Evolutionary conservation across 2,329 filamentous ascomycete species (phyloP).

Genomic region (Trichoderma aggressivum): DNA sequence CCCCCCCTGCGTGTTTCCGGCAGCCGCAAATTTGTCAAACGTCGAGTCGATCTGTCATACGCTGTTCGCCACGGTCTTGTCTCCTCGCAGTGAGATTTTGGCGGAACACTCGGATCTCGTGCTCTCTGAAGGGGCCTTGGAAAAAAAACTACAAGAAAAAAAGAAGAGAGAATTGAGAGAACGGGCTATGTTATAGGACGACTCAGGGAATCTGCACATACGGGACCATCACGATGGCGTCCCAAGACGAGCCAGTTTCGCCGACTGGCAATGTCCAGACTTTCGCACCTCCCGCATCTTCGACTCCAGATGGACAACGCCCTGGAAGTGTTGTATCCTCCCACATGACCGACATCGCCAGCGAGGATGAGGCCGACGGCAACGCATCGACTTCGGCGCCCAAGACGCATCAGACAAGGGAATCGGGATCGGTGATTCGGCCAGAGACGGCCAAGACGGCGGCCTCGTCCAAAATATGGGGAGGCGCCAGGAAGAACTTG

Average conservation of each 20-base stretch:
- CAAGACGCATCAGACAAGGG: conserved; percentile 23
- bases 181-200: conserved; percentile 23
- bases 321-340: conserved; percentile 67
- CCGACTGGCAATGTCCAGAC: conserved; percentile 39
- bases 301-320: conserved; percentile 42
- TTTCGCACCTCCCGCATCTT: conserved; percentile 38
- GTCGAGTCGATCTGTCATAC: conserved; percentile 15
- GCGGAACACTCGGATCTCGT: not conserved
- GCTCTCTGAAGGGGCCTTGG: not conserved
- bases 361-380: conserved; percentile 51
- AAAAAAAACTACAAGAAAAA: not conserved
- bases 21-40: conserved; percentile 4
- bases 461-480: conserved; percentile 45
- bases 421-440: conserved; percentile 47
- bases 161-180: not conserved
- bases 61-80: not conserved
- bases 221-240: conserved; percentile 34
- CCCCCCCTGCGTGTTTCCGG: conserved; percentile 4
- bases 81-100: not conserved
- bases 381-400: conserved; percentile 24
- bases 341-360: conserved; percentile 64
- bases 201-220: conserved; percentile 2
- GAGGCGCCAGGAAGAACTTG: conserved; percentile 52
- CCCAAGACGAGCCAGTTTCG: conserved; percentile 35
- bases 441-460: conserved; percentile 54